Evolutionary conservation across 177 flowering plant genomes (phyloP), one percentile per base, ranked within the genome.

Genomic region (Telopea speciosissima): DNA sequence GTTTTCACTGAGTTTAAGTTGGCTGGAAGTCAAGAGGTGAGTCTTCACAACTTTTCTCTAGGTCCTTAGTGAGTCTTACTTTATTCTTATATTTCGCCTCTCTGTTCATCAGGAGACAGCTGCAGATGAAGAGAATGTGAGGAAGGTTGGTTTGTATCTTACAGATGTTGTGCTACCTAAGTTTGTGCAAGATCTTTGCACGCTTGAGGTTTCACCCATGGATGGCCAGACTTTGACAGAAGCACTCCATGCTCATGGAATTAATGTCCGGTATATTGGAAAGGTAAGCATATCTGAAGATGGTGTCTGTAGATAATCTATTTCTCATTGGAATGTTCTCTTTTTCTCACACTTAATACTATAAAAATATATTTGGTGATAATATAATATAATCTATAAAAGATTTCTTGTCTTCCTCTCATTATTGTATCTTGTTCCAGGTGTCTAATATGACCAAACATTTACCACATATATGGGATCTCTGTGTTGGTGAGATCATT

Each of bases 121-220:
- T 63, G 86, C 85, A 40, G 99, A 96, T 83, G 97, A 91, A 84
- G 93, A 84, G 75, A 74, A 75, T 86, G 99, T 93, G 78, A 88
- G 81, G 83, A 88, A 88, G 79, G 97, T 79, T 65, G 85, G 93
- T 78, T 69, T 71, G 16, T 86, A 87, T 78, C 97, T 96, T 68
- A 79, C 75, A 70, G 86, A 90, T 76, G 85, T 81, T 62, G 91
- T 91, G 63, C 85, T 96, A 62, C 97, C 99, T 24, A 96, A 93
- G 78, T 93, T 93, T 71, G 81, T 90, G 26, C 84, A 93, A 74
- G 99, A 96, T 86, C 96, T 96, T 79, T 87, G 91, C 83, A 79
- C 96, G 0, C 93, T 96, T 77, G 99, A 96, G 85, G 97, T 90
- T 72, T 91, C 99, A 40, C 99, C 99, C 3, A 96, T 96, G 98